phyloP scores from a whole-genome alignment of 2,329 filamentous ascomycete species.

The Tolypocladium inflatum region DNA sequence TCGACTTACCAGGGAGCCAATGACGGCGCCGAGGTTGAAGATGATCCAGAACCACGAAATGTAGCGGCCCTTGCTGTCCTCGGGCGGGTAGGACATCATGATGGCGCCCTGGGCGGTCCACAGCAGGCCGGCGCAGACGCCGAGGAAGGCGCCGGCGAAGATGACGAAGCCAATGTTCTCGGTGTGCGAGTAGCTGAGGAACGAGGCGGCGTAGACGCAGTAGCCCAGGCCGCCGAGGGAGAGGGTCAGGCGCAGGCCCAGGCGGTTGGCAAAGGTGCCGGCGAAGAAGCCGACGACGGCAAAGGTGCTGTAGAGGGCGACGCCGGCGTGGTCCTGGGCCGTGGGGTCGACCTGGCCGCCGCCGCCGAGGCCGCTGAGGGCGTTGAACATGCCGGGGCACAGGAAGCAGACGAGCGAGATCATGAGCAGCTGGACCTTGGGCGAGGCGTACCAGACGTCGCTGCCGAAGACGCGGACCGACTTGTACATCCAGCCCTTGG shows the following conservation, averaged over 20 bases:
- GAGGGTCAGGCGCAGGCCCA: conserved; percentile 60
- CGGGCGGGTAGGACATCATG: conserved; percentile 83
- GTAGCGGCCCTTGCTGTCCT: conserved; percentile 75
- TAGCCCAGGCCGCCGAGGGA: conserved; percentile 69
- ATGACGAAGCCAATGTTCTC: conserved; percentile 60
- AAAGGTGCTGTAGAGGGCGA: conserved; percentile 65
- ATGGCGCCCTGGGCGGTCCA: conserved; percentile 80
- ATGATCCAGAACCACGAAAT: conserved; percentile 93
- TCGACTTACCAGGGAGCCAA: conserved; percentile 53
- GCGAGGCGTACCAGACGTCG: conserved; percentile 63
- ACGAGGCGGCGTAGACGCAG: conserved; percentile 61
- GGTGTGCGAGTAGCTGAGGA: conserved; percentile 62
- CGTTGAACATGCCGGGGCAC: conserved; percentile 67
- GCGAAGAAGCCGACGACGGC: conserved; percentile 60
- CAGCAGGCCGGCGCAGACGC: conserved; percentile 68
- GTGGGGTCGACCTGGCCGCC: conserved; percentile 42
- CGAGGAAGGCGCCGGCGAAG: conserved; percentile 67
- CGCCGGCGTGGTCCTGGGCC: conserved; percentile 54
- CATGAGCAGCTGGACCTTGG: conserved; percentile 61
- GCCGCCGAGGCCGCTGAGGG: conserved; percentile 55
- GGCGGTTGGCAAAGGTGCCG: conserved; percentile 67
- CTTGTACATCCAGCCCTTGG: conserved; percentile 59
- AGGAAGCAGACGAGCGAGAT: conserved; percentile 49
- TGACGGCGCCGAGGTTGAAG: conserved; percentile 85
- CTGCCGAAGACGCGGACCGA: conserved; percentile 42